These are phyloP conservation scores for Cladosporium velox DNA, from an alignment of 2,329 filamentous ascomycete genomes.

Conservation along the genomic window DNA sequence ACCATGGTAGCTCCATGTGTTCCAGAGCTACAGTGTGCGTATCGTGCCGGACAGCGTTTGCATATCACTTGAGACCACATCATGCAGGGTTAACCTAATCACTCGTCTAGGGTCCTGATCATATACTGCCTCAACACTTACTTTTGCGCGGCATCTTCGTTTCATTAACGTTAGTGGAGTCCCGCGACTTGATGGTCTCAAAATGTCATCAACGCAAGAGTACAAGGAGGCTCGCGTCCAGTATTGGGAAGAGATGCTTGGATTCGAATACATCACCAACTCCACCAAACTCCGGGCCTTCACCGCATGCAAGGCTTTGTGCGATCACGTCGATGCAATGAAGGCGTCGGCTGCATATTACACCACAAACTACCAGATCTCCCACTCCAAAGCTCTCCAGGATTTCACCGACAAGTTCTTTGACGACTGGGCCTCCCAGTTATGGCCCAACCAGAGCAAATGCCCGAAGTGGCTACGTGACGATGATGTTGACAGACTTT, in stretches of 20 bases:
- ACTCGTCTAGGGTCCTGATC: no score
- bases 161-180: no score
- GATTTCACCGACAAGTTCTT: background rate
- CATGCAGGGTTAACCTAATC: no score
- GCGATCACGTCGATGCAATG: background rate
- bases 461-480: background rate
- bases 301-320: background rate
- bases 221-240: background rate
- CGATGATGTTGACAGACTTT: background rate
- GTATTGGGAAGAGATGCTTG: background rate
- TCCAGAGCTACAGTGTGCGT: no score
- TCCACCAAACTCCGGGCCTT: background rate
- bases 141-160: no score
- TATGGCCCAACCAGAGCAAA: background rate
- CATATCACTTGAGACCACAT: no score
- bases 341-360: background rate
- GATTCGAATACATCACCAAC: background rate
- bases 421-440: background rate
- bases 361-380: background rate
- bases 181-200: no score
- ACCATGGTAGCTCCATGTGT: no score
- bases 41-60: no score
- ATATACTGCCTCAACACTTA: no score
- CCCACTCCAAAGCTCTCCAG: background rate
- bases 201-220: background rate